These are phyloP conservation scores for Exophiala aquamarina DNA, from an alignment of 2,329 filamentous ascomycete genomes.

Conservation along the genomic window DNA sequence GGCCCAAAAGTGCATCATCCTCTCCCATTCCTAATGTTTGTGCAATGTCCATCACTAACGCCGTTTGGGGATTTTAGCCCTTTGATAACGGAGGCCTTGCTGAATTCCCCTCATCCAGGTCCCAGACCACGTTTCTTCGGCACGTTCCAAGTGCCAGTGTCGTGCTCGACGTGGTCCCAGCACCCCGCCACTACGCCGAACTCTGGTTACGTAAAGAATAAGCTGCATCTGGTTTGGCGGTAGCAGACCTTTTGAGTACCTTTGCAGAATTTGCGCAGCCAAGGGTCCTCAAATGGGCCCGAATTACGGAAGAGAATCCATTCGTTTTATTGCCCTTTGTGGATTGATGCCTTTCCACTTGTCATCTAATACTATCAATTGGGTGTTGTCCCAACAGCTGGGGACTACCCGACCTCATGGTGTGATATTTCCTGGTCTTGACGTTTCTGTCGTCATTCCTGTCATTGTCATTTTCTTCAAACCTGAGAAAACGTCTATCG, in stretches of 20 bases:
- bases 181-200: constrained; percentile 29
- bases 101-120: too few relatives aligned
- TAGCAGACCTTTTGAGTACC: constrained; percentile 17
- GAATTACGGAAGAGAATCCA: constrained; percentile 20
- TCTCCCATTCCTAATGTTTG: too few relatives aligned
- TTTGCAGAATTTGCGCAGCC: constrained; percentile 24
- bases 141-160: constrained; percentile 6
- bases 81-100: too few relatives aligned
- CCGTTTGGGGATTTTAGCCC: too few relatives aligned
- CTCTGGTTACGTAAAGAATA: constrained; percentile 45
- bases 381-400: constrained; percentile 1
- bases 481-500: neutral
- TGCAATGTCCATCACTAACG: too few relatives aligned
- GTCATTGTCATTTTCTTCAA: neutral
- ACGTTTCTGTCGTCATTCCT: constrained; percentile 1
- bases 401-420: neutral
- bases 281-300: constrained; percentile 24
- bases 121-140: too few relatives aligned
- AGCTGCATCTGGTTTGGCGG: constrained; percentile 24
- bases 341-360: neutral
- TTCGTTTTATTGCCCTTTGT: constrained; percentile 17
- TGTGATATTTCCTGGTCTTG: constrained; percentile 9
- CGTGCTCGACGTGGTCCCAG: constrained; percentile 25
- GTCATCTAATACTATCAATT: neutral
- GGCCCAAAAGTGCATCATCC: too few relatives aligned